A percentile compares a stretch with the other conserved stretches of the same genome.
These are phyloP conservation scores for Claviceps maximensis DNA, from an alignment of 2,329 filamentous ascomycete genomes.

Conservation along the genomic window DNA sequence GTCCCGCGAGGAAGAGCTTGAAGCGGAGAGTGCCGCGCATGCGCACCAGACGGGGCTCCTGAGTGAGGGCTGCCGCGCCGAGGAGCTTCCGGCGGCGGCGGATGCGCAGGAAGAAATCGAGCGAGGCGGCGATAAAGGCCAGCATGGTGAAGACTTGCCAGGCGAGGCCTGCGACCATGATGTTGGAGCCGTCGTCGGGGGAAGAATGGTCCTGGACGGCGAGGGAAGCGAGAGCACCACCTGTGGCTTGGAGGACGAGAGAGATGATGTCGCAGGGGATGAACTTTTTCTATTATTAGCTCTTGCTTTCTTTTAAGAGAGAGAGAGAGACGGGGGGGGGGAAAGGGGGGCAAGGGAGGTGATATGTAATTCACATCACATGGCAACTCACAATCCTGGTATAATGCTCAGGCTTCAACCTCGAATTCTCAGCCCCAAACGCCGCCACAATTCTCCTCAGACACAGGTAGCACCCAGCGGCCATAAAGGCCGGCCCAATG, in stretches of 20 bases:
- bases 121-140: slow-evolving; percentile 36
- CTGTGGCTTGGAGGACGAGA: slow-evolving; percentile 45
- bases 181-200: slow-evolving; percentile 34
- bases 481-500: slow-evolving; percentile 51
- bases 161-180: slow-evolving; percentile 51
- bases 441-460: slow-evolving; percentile 35
- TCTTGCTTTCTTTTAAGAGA: no score
- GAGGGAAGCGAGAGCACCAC: slow-evolving; percentile 40
- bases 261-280: slow-evolving; percentile 50
- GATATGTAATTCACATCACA: no score
- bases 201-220: slow-evolving; percentile 24
- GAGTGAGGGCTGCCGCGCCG: slow-evolving; percentile 22
- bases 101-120: slow-evolving; percentile 37
- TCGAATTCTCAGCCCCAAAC: slow-evolving; percentile 35
- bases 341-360: no score
- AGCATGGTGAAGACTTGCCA: slow-evolving; percentile 46
- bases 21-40: slow-evolving; percentile 32
- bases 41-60: slow-evolving; percentile 20
- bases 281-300: slow-evolving; percentile 27
- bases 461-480: slow-evolving; percentile 51
- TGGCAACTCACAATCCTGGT: slow-evolving; percentile 31
- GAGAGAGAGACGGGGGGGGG: no score
- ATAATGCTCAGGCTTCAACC: slow-evolving; percentile 32
- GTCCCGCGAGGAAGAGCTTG: slow-evolving; percentile 39
- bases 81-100: slow-evolving; percentile 10